phyloP scores from a whole-genome alignment of 2,329 filamentous ascomycete species.

The Cadophora sp. region DNA sequence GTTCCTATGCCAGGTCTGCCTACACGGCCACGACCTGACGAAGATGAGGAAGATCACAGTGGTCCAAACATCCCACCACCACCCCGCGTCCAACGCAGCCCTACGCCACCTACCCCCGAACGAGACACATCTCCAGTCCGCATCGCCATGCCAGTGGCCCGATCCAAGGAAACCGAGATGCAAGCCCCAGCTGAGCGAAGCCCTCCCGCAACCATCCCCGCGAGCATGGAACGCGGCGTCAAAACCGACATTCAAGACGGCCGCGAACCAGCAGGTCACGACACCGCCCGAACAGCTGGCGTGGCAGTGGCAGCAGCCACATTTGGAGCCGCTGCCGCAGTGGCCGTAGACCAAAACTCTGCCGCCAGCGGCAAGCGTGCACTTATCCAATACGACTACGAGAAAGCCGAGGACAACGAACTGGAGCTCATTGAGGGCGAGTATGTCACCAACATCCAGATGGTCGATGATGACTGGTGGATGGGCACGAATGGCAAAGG shows the following conservation, averaged over 20 bases:
- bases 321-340: conserved; percentile 49
- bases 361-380: conserved; percentile 72
- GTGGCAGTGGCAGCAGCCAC: conserved; percentile 59
- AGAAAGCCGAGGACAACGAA: conserved; percentile 97
- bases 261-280: conserved; percentile 68
- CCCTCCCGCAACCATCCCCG: conserved; percentile 66
- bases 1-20: conserved; percentile 82
- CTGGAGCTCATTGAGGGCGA: conserved; percentile 90
- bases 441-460: conserved; percentile 88
- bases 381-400: conserved; percentile 91
- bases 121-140: conserved; percentile 78
- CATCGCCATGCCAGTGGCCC: conserved; percentile 83
- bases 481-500: conserved; percentile 87
- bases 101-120: conserved; percentile 50
- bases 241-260: conserved; percentile 69
- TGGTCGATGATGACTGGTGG: conserved; percentile 99
- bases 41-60: conserved; percentile 57
- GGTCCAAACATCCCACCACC: conserved; percentile 52
- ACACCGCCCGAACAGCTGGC: conserved; percentile 64
- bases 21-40: conserved; percentile 58
- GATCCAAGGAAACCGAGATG: conserved; percentile 59
- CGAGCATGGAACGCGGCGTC: conserved; percentile 66
- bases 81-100: conserved; percentile 46
- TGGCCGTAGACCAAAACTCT: conserved; percentile 51
- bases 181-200: conserved; percentile 58